phyloP scores from a whole-genome alignment of 805 yeast species.

The Yarrowia sp. region DNA sequence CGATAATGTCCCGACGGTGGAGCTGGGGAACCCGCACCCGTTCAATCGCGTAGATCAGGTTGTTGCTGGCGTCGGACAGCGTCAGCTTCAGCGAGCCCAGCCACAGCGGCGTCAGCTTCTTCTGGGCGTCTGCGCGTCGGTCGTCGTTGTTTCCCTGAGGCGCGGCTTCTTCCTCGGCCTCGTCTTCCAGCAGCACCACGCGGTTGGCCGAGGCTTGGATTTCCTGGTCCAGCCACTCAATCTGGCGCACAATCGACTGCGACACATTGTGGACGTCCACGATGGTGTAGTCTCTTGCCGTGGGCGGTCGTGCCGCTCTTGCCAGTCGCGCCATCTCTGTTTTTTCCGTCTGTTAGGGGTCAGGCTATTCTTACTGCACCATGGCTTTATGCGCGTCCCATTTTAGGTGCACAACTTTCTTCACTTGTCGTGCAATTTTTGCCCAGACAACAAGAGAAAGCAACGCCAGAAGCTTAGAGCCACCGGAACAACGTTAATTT shows the following conservation, averaged over 20 bases:
- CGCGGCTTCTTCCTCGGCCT: background rate
- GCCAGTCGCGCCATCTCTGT: slow-evolving; percentile 4
- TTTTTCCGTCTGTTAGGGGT: background rate
- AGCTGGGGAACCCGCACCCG: background rate
- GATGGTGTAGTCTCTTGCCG: slow-evolving; percentile 8
- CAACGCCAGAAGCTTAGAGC: slow-evolving; percentile 14
- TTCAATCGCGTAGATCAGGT: slow-evolving; percentile 10
- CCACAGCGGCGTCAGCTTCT: slow-evolving; percentile 12
- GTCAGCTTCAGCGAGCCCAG: background rate
- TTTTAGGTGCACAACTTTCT: background rate
- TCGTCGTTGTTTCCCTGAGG: background rate
- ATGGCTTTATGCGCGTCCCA: slow-evolving; percentile 11
- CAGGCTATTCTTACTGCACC: background rate
- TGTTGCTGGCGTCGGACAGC: background rate
- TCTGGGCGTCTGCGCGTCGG: background rate
- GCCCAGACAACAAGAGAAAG: slow-evolving; percentile 6
- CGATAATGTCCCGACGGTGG: background rate
- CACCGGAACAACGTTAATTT: slow-evolving; percentile 15
- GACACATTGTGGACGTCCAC: slow-evolving; percentile 33
- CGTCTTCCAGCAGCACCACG: slow-evolving; percentile 11
- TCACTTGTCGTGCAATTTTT: slow-evolving; percentile 6
- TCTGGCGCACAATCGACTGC: slow-evolving; percentile 37
- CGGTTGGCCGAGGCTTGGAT: slow-evolving; percentile 24
- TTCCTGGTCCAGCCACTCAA: slow-evolving; percentile 29
- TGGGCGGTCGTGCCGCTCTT: background rate